Conservation (phyloP, 345 rosid genomes). For the Citrus medica region DNA sequence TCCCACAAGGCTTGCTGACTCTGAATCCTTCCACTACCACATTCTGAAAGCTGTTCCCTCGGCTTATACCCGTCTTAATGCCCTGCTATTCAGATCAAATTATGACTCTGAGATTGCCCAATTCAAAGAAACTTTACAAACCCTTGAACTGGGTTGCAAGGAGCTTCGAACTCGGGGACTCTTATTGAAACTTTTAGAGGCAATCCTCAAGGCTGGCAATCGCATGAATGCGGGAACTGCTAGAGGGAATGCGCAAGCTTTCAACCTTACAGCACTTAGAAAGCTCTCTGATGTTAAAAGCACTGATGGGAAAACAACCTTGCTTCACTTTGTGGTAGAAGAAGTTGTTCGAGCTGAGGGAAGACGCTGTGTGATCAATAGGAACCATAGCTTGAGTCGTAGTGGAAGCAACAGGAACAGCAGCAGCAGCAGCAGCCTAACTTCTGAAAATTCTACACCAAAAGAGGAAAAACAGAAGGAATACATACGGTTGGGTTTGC, state of each 20-base stretch:
- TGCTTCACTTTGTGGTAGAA: conserved; percentile 84
- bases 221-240: conserved; percentile 92
- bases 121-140: conserved; percentile 38
- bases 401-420: conserved; percentile 31
- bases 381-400: conserved; percentile 42
- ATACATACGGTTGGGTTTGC: conserved; percentile 64
- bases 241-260: conserved; percentile 88
- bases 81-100: conserved; percentile 66
- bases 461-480: conserved; percentile 65
- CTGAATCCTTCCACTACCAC: conserved; percentile 70
- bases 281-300: conserved; percentile 88
- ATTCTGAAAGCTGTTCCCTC: conserved; percentile 67
- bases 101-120: conserved; percentile 55
- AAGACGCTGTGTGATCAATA: conserved; percentile 56
- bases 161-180: conserved; percentile 75
- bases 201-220: conserved; percentile 89
- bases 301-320: conserved; percentile 68
- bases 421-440: conserved; percentile 11
- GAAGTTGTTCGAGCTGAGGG: conserved; percentile 83
- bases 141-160: conserved; percentile 59
- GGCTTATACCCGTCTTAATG: conserved; percentile 56
- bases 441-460: conserved; percentile 15
- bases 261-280: conserved; percentile 61
- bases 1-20: conserved; percentile 50
- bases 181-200: conserved; percentile 82